These are phyloP conservation scores for Paraphoma chrysanthemicola DNA, from an alignment of 2,329 filamentous ascomycete species.

Conservation along the genomic window DNA sequence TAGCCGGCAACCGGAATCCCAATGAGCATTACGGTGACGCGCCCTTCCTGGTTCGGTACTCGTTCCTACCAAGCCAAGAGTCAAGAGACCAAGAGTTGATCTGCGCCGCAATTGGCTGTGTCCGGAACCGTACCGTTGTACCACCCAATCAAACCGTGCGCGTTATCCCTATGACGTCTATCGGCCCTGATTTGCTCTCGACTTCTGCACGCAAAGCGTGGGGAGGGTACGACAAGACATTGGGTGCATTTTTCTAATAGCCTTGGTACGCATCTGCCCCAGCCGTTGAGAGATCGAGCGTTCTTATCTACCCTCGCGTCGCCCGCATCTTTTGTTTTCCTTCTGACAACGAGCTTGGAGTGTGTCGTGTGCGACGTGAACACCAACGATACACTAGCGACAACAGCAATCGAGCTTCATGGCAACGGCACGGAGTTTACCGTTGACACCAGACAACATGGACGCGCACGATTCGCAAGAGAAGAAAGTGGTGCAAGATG, in stretches of 20 bases:
- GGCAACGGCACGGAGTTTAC: not conserved
- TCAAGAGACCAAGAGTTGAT: not conserved
- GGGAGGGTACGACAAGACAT: not conserved
- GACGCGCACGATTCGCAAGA: not conserved
- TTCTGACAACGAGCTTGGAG: not conserved
- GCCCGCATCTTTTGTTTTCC: not conserved
- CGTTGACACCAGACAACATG: not conserved
- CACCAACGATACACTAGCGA: not conserved
- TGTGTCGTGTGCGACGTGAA: not conserved
- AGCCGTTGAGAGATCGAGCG: not conserved
- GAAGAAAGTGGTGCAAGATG: conserved; percentile 14
- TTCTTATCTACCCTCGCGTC: not conserved
- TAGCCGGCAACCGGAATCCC: too few species aligned
- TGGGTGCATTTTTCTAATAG: not conserved
- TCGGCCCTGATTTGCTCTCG: not conserved
- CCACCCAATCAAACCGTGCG: not conserved
- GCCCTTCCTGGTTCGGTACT: not conserved
- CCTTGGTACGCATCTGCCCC: not conserved
- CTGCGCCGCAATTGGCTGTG: not conserved
- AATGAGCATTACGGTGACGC: not conserved
- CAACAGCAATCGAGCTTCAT: not conserved
- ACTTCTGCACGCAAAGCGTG: not conserved
- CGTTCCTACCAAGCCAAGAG: not conserved
- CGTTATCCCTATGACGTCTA: not conserved
- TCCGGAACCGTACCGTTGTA: not conserved